These are phyloP conservation scores for Malus orientalis DNA, from an alignment of 306 rosid genomes.

Conservation along the genomic window DNA sequence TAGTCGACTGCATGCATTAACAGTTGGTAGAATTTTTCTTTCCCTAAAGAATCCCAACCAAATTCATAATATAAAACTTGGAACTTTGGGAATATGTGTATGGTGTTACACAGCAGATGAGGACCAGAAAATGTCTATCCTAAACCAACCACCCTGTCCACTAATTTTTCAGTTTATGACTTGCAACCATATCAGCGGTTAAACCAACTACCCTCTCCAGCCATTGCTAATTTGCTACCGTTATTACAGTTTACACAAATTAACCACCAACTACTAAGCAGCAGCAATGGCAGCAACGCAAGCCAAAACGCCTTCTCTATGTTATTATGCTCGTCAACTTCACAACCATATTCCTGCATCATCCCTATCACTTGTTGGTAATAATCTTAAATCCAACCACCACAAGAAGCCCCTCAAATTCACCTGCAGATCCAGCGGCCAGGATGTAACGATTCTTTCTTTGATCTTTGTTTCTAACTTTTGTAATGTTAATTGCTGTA, in stretches of 20 bases:
- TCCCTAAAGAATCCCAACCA: neutral
- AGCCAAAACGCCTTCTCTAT: conserved; percentile 11
- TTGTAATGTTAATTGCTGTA: neutral
- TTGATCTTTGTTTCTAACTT: neutral
- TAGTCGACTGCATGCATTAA: too few species aligned
- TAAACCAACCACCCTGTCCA: neutral
- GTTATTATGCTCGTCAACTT: conserved; percentile 22
- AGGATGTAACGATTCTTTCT: conserved; percentile 25
- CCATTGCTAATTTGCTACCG: neutral
- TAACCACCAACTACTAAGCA: neutral
- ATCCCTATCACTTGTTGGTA: conserved; percentile 15
- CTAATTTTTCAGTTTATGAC: neutral
- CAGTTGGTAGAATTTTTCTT: neutral
- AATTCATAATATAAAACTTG: neutral
- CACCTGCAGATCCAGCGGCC: conserved; percentile 37
- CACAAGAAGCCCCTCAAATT: conserved; percentile 28
- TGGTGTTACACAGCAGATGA: neutral
- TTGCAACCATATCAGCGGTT: neutral
- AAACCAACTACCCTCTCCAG: neutral
- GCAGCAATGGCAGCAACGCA: conserved; percentile 2
- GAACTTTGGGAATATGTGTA: neutral
- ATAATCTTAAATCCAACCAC: neutral
- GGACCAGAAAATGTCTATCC: conserved; percentile 31
- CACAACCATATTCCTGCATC: conserved; percentile 21
- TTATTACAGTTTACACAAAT: neutral